Percentiles rank a stretch among this genome's conserved stretches.
Conservation (phyloP, 2,329 filamentous ascomycete species). For the Exophiala mesophila region DNA sequence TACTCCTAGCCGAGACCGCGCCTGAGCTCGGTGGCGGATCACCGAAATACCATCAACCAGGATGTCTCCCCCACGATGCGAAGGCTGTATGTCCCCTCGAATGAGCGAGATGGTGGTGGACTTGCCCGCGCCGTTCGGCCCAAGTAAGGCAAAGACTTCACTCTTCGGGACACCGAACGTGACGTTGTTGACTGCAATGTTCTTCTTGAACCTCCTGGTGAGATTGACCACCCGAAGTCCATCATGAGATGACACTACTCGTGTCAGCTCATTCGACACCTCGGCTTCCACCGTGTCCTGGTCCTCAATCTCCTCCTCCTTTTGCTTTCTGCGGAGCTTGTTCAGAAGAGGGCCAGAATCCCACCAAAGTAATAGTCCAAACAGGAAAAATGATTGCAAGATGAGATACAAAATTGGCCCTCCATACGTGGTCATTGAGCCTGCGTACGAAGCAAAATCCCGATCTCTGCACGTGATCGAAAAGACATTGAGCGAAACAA, state of each 20-base stretch:
- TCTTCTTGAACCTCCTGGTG: conserved; percentile 71
- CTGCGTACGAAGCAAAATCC: conserved; percentile 62
- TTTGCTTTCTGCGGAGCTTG: conserved; percentile 44
- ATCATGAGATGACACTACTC: conserved; percentile 58
- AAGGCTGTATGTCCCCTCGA: conserved; percentile 77
- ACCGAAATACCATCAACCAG: conserved; percentile 75
- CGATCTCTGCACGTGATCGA: conserved; percentile 66
- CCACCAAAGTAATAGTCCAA: conserved; percentile 69
- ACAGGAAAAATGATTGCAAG: conserved; percentile 66
- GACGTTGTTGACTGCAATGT: conserved; percentile 80
- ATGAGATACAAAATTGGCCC: conserved; percentile 80
- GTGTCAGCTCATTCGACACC: conserved; percentile 58
- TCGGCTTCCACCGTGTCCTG: conserved; percentile 49
- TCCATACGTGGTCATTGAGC: conserved; percentile 68
- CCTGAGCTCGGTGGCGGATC: conserved; percentile 63
- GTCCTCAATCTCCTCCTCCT: conserved; percentile 39
- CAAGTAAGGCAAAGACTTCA: conserved; percentile 83
- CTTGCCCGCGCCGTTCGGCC: conserved; percentile 88
- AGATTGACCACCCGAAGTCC: conserved; percentile 75
- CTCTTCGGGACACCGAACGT: conserved; percentile 75
- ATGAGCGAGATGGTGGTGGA: conserved; percentile 85
- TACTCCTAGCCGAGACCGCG: conserved; percentile 76
- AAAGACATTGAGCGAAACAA: conserved; percentile 77
- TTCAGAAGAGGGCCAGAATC: conserved; percentile 68
- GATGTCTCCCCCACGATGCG: conserved; percentile 67